Conservation (phyloP, 441 rosid species). For the Hura crepitans region DNA sequence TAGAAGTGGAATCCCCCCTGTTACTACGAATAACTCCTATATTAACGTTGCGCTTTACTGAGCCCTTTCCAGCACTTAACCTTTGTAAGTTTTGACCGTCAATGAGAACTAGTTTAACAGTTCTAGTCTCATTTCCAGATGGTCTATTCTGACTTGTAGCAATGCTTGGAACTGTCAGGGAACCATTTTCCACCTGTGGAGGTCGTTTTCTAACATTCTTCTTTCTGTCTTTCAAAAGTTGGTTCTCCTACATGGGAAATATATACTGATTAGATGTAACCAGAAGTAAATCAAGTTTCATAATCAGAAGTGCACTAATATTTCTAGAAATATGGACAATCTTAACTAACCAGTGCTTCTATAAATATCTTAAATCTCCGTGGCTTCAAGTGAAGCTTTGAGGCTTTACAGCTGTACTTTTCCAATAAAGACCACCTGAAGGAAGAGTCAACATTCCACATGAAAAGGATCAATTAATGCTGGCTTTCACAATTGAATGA, state of each 20-base stretch:
- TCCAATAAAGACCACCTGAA: slow-evolving; percentile 98
- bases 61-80: slow-evolving; percentile 64
- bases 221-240: slow-evolving; percentile 90
- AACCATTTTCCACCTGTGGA: slow-evolving; percentile 63
- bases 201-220: slow-evolving; percentile 69
- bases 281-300: slow-evolving; percentile 20
- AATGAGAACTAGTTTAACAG: slow-evolving; percentile 63
- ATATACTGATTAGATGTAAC: slow-evolving; percentile 29
- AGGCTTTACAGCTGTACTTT: slow-evolving; percentile 96
- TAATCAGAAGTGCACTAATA: slow-evolving; percentile 11
- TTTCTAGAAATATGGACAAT: slow-evolving; percentile 15
- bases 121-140: slow-evolving; percentile 57
- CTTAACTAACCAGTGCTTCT: slow-evolving; percentile 87
- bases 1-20: slow-evolving; percentile 53
- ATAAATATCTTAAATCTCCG: slow-evolving; percentile 87
- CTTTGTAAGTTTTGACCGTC: slow-evolving; percentile 79
- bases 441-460: slow-evolving; percentile 13
- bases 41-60: slow-evolving; percentile 58
- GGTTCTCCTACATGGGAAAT: slow-evolving; percentile 70
- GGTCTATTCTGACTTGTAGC: slow-evolving; percentile 56
- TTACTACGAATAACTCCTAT: slow-evolving; percentile 51
- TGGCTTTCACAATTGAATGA: not conserved
- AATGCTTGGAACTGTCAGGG: slow-evolving; percentile 49
- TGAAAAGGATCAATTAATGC: not conserved
- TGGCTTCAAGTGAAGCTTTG: slow-evolving; percentile 96